Conservation (phyloP, 2,329 filamentous ascomycete genomes). For the Spiromastix sp. region DNA sequence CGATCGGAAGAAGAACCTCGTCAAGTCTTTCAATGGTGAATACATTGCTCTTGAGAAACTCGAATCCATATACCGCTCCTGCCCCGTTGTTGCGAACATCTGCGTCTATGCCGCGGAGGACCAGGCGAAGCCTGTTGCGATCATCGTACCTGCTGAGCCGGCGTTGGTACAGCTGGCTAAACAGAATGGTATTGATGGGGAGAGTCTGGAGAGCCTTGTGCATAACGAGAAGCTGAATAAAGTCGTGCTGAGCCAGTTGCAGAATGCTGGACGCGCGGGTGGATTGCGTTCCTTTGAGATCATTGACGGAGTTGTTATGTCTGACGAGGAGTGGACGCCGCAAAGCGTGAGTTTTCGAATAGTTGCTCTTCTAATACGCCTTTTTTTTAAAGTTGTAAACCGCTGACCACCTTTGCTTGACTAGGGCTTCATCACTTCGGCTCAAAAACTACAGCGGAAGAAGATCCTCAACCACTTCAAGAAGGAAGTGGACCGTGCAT, state of each 20-base stretch:
- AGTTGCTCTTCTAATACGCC: not conserved
- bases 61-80: constrained; percentile 72
- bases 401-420: no score
- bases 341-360: constrained; percentile 25
- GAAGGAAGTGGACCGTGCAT: constrained; percentile 52
- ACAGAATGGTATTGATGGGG: constrained; percentile 33
- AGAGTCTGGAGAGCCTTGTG: constrained; percentile 14
- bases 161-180: constrained; percentile 50
- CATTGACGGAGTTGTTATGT: constrained; percentile 33
- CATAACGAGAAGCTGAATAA: constrained; percentile 33
- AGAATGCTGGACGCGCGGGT: constrained; percentile 25
- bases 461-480: constrained; percentile 53
- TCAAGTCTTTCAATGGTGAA: constrained; percentile 94
- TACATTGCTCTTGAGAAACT: constrained; percentile 96
- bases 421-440: constrained; percentile 56
- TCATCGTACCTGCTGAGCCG: constrained; percentile 55
- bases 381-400: no score
- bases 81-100: constrained; percentile 44
- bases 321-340: constrained; percentile 37
- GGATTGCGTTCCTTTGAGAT: constrained; percentile 32
- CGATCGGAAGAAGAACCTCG: constrained; percentile 97
- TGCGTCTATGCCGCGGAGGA: constrained; percentile 45
- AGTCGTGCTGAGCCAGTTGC: constrained; percentile 31
- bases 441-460: constrained; percentile 63
- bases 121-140: constrained; percentile 45